Evolutionary conservation across 495 filamentous ascomycete genomes (phyloP).

Genomic region (Sporormia fimetaria): DNA sequence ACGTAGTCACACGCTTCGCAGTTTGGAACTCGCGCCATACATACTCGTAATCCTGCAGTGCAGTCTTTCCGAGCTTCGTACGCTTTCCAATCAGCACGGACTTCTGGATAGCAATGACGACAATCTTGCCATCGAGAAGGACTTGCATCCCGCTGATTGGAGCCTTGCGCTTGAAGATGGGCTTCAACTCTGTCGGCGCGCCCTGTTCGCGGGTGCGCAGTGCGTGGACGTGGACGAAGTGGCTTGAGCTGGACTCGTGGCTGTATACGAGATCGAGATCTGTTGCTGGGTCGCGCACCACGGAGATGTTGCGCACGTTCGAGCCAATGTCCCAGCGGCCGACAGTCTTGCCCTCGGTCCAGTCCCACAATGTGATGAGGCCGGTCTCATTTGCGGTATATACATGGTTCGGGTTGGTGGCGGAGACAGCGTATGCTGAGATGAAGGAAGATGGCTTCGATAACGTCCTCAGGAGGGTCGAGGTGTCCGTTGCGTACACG

Average conservation of each 20-base stretch:
- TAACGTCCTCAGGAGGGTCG: slow-evolving; percentile 58
- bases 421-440: slow-evolving; percentile 48
- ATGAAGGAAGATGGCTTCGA: slow-evolving; percentile 33
- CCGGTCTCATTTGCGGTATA: slow-evolving; percentile 61
- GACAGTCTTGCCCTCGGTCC: slow-evolving; percentile 48
- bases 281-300: slow-evolving; percentile 2
- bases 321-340: slow-evolving; percentile 39
- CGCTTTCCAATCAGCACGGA: slow-evolving; percentile 29
- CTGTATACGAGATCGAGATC: slow-evolving; percentile 18
- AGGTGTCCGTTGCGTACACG: slow-evolving; percentile 70
- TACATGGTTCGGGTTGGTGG: slow-evolving; percentile 44
- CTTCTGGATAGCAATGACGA: slow-evolving; percentile 31
- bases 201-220: slow-evolving; percentile 10
- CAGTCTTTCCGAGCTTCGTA: slow-evolving; percentile 3
- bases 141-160: slow-evolving; percentile 29
- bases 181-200: slow-evolving; percentile 13
- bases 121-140: slow-evolving; percentile 32
- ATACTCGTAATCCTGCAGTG: slow-evolving; percentile 34
- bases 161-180: slow-evolving; percentile 18
- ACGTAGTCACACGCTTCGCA: slow-evolving; percentile 44
- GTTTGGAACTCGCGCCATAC: slow-evolving; percentile 43
- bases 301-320: slow-evolving; percentile 31
- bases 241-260: slow-evolving; percentile 9
- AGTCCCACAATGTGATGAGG: slow-evolving; percentile 61
- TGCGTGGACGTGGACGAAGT: slow-evolving; percentile 19